These are phyloP conservation scores for Poa annua DNA, from an alignment of 176 grass and related monocot genomes.

Conservation along the genomic window DNA sequence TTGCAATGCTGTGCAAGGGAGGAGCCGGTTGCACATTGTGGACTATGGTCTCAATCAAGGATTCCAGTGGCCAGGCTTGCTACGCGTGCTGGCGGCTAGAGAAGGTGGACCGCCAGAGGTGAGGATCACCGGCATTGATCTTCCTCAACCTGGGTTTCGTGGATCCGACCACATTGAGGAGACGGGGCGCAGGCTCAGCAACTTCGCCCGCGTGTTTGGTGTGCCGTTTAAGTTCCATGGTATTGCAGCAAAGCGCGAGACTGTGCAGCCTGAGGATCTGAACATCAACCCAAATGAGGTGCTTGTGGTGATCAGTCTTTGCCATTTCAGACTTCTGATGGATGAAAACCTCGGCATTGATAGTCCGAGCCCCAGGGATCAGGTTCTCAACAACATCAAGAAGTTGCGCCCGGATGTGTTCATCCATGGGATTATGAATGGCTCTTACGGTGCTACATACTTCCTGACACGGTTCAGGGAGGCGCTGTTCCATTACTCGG, in stretches of 20 bases:
- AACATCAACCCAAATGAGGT: constrained; percentile 38
- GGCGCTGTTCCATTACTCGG: constrained; percentile 24
- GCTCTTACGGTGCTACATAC: constrained; percentile 36
- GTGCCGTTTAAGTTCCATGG: constrained; percentile 50
- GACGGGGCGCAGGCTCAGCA: constrained; percentile 28
- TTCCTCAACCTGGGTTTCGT: constrained; percentile 19
- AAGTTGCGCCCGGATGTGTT: constrained; percentile 52
- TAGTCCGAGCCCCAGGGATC: constrained; percentile 40
- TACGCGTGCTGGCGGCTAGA: constrained; percentile 8
- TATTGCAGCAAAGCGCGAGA: constrained; percentile 45
- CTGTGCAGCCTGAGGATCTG: constrained; percentile 25
- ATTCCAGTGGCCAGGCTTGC: constrained; percentile 50
- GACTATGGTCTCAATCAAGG: constrained; percentile 54
- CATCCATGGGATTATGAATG: constrained; percentile 54
- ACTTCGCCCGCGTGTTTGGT: constrained; percentile 28
- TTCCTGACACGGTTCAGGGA: constrained; percentile 47
- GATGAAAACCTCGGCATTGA: constrained; percentile 33
- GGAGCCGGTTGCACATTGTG: constrained; percentile 48
- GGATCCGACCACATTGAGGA: constrained; percentile 27
- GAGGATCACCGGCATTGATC: constrained; percentile 46
- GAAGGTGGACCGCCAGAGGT: constrained; percentile 40
- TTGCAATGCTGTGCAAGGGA: constrained; percentile 30
- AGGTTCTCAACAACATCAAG: constrained; percentile 47
- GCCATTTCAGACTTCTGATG: constrained; percentile 38
- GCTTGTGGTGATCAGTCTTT: constrained; percentile 41